phyloP scores from a whole-genome alignment of 2,329 filamentous ascomycete species.

The Neospermospora avenae region DNA sequence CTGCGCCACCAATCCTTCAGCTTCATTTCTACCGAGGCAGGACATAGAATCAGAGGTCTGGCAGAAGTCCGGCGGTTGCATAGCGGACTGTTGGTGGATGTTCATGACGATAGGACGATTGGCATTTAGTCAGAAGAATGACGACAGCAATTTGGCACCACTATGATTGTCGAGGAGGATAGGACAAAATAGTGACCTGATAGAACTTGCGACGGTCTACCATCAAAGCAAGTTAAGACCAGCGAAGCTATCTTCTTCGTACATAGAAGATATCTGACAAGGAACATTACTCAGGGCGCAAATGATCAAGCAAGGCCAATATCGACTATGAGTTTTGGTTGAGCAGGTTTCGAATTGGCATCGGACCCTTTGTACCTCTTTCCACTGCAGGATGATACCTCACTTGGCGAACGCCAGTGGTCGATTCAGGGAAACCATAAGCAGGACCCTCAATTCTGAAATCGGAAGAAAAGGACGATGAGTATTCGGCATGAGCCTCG shows the following conservation, averaged over 20 bases:
- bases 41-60: conserved; percentile 21
- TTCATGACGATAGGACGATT: not conserved
- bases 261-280: not conserved
- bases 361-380: conserved; percentile 29
- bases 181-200: not conserved
- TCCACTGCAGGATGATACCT: conserved; percentile 24
- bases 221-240: not conserved
- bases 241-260: not conserved
- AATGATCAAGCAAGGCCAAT: not conserved
- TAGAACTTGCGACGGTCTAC: not conserved
- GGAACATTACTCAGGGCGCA: not conserved
- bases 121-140: not conserved
- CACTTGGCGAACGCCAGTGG: conserved; percentile 8
- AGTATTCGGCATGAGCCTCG: conserved; percentile 31
- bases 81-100: not conserved
- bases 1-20: no score
- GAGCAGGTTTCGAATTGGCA: conserved; percentile 35
- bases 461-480: conserved; percentile 30
- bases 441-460: conserved; percentile 24
- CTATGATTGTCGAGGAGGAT: not conserved
- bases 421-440: conserved; percentile 24
- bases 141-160: not conserved
- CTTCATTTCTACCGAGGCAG: no score
- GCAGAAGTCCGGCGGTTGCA: conserved; percentile 4
- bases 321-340: conserved; percentile 27